Percentiles rank a stretch among this genome's conserved stretches.
These are phyloP conservation scores for Penicillium freii DNA, from an alignment of 2,329 filamentous ascomycete species.

Conservation along the genomic window DNA sequence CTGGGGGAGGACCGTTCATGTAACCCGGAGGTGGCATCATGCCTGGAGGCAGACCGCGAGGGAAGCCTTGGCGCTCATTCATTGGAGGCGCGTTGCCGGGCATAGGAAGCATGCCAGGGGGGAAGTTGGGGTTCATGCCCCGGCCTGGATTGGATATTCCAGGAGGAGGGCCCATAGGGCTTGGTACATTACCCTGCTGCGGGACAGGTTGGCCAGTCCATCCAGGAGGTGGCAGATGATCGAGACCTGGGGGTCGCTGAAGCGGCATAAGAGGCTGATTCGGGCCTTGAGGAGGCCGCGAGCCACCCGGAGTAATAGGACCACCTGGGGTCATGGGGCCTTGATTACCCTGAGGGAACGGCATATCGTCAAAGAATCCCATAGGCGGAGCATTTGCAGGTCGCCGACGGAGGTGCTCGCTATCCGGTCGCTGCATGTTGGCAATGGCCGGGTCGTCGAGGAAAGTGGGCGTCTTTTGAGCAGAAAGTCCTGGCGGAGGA, in stretches of 20 bases:
- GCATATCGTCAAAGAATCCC: slow-evolving; percentile 44
- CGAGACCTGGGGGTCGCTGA: slow-evolving; percentile 46
- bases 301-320: slow-evolving; percentile 37
- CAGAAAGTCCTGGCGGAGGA: slow-evolving; percentile 35
- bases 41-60: slow-evolving; percentile 43
- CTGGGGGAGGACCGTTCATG: slow-evolving; percentile 43
- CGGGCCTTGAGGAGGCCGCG: slow-evolving; percentile 33
- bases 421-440: slow-evolving; percentile 41
- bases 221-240: slow-evolving; percentile 42
- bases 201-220: slow-evolving; percentile 40
- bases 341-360: slow-evolving; percentile 37
- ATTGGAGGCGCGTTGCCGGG: slow-evolving; percentile 29
- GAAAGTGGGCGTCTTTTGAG: slow-evolving; percentile 39
- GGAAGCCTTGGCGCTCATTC: slow-evolving; percentile 39
- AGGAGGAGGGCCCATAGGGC: slow-evolving; percentile 35
- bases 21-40: slow-evolving; percentile 49
- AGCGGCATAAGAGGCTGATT: slow-evolving; percentile 40
- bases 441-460: slow-evolving; percentile 47
- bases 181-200: slow-evolving; percentile 35
- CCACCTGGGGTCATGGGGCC: slow-evolving; percentile 37
- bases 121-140: slow-evolving; percentile 40
- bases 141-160: slow-evolving; percentile 40
- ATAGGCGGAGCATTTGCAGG: slow-evolving; percentile 39
- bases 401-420: slow-evolving; percentile 39
- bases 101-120: slow-evolving; percentile 44